Percentiles rank a stretch among this genome's conserved stretches.
Conservation (phyloP, 2,329 filamentous ascomycete genomes). For the Albophoma yamanashiensis region DNA sequence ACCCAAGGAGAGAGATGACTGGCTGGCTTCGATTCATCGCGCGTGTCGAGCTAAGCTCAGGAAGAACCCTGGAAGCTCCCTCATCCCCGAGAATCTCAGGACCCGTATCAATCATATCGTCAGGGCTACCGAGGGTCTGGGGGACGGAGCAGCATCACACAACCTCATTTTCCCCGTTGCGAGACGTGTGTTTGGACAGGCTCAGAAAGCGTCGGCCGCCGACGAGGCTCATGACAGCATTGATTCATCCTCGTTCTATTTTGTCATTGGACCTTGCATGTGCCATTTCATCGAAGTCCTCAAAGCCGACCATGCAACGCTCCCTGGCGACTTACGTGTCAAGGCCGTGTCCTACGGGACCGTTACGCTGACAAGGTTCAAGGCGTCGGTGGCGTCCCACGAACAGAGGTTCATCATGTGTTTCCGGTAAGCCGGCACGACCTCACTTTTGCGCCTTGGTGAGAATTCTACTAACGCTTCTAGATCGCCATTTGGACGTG, state of each 20-base stretch:
- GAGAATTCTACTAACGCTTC: not conserved
- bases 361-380: slow-evolving; percentile 39
- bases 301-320: slow-evolving; percentile 29
- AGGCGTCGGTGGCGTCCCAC: slow-evolving; percentile 36
- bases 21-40: slow-evolving; percentile 35
- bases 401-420: slow-evolving; percentile 46
- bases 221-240: slow-evolving; percentile 33
- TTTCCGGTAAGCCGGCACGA: slow-evolving; percentile 33
- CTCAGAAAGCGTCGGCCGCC: slow-evolving; percentile 27
- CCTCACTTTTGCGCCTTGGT: not conserved
- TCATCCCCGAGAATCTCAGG: slow-evolving; percentile 35
- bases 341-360: slow-evolving; percentile 40
- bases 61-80: slow-evolving; percentile 20
- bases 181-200: slow-evolving; percentile 31
- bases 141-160: slow-evolving; percentile 14
- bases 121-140: slow-evolving; percentile 27
- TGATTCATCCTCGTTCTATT: slow-evolving; percentile 42
- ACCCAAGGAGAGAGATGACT: slow-evolving; percentile 37
- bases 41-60: slow-evolving; percentile 28
- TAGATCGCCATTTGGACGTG: slow-evolving; percentile 31
- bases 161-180: slow-evolving; percentile 40
- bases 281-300: slow-evolving; percentile 41
- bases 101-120: slow-evolving; percentile 35
- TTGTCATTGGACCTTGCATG: slow-evolving; percentile 42
- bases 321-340: slow-evolving; percentile 35